Base-by-base conservation (phyloP, 345 rosid species). In the Adansonia digitata region DNA sequence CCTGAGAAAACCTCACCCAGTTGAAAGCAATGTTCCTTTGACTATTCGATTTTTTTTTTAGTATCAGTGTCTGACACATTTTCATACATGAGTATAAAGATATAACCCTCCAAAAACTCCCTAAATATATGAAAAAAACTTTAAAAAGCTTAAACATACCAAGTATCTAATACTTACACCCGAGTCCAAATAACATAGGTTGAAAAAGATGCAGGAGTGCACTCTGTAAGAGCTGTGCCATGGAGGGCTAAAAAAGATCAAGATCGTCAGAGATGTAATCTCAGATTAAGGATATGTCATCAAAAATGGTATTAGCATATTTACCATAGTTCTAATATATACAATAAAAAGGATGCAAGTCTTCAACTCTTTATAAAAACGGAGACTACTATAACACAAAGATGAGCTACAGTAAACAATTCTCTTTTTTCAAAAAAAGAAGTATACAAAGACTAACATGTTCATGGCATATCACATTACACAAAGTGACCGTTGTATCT, bases 141-240 rank as follows among this genome's bases (percentile, higher is more conserved):
- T 31, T 1, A 31, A 31, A 31, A 31, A 31, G 3, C 1, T 31
- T 31, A 3, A 31, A 31, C 34, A 31, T 31, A 31, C 34, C 34
- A 1, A 1, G 3, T 31, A 31, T 31, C 34, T 3, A 3, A 31
- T 3, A 31, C 34, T 31, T 3, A 31, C 34, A 31, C 34, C 34
- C 34, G 34, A 31, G 34, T 31, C 34, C 34, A 3, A 31, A 3
- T 31, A 31, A 31, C 34, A 31, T 31, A 31, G 34, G 39, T 40
- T 40, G n/a, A n/a, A n/a, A n/a, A n/a, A 3, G 7, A 11, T 11
- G 8, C 7, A 40, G 43, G 86, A 88, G 39, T 94, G 98, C 88
- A 88, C 94, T 1, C 83, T 94, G 18, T 97, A 91, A 81, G 97
- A 92, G 72, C 85, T 94, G 66, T 83, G 84, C 77, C 75, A 62